Evolutionary conservation across 208 protist species (phyloP).

Genomic region (Naegleria lovaniensis): DNA sequence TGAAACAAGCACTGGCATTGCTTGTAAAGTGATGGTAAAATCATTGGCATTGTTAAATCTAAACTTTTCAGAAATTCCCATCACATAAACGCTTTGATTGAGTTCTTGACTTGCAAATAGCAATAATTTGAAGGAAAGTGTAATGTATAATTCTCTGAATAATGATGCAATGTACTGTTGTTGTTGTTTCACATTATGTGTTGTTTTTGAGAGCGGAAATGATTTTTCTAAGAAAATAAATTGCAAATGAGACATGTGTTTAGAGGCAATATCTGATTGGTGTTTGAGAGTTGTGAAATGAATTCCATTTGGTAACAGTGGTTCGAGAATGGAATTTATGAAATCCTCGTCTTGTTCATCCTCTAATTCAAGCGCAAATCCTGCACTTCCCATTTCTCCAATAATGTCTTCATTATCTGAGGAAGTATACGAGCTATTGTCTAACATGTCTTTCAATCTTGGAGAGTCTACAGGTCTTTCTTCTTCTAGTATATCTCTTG

Average conservation of each 20-base stretch:
- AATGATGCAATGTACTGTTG: neutral
- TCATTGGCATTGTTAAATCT: neutral
- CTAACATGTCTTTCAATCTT: neutral
- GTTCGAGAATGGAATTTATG: slow-evolving; percentile 1
- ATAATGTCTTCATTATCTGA: neutral
- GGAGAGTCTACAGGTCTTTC: neutral
- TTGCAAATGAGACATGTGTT: neutral
- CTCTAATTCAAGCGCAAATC: slow-evolving; percentile 8
- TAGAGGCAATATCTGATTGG: neutral
- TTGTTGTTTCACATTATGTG: neutral
- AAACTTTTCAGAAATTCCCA: neutral
- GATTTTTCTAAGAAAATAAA: neutral
- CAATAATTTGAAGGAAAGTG: neutral
- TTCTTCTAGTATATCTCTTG: neutral
- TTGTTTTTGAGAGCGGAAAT: neutral
- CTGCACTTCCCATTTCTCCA: neutral
- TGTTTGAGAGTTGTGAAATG: neutral
- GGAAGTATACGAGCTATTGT: neutral
- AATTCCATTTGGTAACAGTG: neutral
- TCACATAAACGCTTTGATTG: neutral
- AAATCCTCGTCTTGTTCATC: slow-evolving; percentile 24
- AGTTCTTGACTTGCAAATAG: neutral
- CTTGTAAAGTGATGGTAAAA: neutral
- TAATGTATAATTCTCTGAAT: neutral
- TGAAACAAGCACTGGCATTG: neutral